Evolutionary conservation across 2,329 filamentous ascomycete genomes (phyloP), one percentile per base, ranked within the genome.

Genomic region (Pseudonectria buxi): DNA sequence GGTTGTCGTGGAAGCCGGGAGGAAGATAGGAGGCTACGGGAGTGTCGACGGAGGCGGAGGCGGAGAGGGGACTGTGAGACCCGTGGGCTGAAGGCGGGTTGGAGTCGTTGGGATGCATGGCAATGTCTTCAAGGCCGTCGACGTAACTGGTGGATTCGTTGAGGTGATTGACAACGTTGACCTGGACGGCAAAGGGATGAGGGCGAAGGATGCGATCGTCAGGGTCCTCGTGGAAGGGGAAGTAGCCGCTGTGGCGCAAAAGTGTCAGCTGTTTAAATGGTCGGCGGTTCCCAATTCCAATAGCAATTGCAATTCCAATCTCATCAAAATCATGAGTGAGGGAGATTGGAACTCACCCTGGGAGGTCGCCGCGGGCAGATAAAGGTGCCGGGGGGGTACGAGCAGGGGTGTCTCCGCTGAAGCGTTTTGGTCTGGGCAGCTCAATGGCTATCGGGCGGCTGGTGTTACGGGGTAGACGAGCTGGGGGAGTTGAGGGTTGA

Each of bases 191-290:
- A 46, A 76, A 76, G 2, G 72, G 72, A 43, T 77, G 72, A 36
- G 70, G 62, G 30, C 63, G 66, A 40, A 68, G 66, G 13, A 73
- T 52, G 35, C 67, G 63, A 37, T 55, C 51, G 33, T 54, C 58
- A 28, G 71, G 67, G 33, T 78, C 72, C 54, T 78, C 75, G 56
- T 78, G 74, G 24, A 72, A 56, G 13, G 75, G 74, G 46, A 80
- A 80, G 48, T 79, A 80, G 18, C 70, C 75, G 53, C 76, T 79
- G 45, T 25, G 10, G 24, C 13, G 7, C 6, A 3, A 25, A 16
- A 30, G 14, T 26, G 28, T 46, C n/a, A 44, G 42, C 28, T 13
- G 7, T 25, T 14, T 7, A 25, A 16, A 29, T 14, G 25, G n/a
- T n/a, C n/a, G n/a, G n/a, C n/a, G n/a, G n/a, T n/a, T n/a, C n/a